Conservation (phyloP, 208 protist species). For the Paratrypanosoma confusum region DNA sequence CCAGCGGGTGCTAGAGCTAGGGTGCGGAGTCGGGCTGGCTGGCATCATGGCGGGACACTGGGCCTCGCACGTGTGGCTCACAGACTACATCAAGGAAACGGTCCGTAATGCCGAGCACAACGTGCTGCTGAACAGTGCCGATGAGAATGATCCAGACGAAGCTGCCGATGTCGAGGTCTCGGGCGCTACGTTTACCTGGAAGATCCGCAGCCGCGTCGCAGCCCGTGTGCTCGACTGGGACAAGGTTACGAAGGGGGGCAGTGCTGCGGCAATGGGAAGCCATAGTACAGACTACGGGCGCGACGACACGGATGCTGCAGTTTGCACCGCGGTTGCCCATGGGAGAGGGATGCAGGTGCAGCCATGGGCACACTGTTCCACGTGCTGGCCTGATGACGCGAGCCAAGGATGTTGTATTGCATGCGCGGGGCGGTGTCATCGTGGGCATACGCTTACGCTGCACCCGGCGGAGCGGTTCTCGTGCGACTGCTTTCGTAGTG, state of each 20-base stretch:
- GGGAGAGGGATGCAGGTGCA: too few species aligned
- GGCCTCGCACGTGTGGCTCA: not conserved
- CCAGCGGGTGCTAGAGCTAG: not conserved
- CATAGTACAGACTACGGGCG: too few species aligned
- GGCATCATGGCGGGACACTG: not conserved
- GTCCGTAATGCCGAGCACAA: not conserved
- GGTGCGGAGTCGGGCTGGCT: constrained; percentile 1
- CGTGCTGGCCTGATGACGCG: not conserved
- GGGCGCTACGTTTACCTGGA: not conserved
- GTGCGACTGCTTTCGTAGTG: not conserved
- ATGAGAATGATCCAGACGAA: not conserved
- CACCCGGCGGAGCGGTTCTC: not conserved
- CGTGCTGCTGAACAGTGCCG: not conserved
- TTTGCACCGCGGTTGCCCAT: not conserved
- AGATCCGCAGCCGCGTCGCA: not conserved
- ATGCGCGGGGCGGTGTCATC: not conserved
- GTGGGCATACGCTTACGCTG: not conserved
- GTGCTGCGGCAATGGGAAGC: too few species aligned
- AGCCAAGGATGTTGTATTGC: not conserved
- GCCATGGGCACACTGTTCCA: not conserved
- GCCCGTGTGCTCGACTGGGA: not conserved
- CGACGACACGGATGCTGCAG: not conserved
- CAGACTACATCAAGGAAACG: constrained; percentile 1
- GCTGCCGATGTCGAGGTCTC: not conserved
- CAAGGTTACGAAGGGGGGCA: not conserved